These are phyloP conservation scores for Piper betle DNA, from an alignment of 164 flowering plant genomes.

Conservation along the genomic window DNA sequence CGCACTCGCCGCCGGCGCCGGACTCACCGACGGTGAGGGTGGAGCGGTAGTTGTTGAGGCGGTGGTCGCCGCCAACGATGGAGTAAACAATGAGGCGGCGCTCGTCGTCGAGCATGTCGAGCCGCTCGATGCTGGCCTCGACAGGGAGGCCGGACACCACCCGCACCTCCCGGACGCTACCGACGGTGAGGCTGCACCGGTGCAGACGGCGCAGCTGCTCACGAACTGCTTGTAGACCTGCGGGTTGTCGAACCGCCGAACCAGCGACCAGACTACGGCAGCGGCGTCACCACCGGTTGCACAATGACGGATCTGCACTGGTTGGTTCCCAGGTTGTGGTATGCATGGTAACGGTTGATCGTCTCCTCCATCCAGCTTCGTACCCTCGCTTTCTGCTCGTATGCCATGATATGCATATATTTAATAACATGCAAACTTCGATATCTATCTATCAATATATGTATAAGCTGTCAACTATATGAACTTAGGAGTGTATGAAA, in stretches of 20 bases:
- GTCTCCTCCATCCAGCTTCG: background rate
- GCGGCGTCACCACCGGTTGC: slow-evolving; percentile 25
- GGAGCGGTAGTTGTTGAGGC: slow-evolving; percentile 25
- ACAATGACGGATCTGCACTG: slow-evolving; percentile 22
- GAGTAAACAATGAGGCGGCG: slow-evolving; percentile 17
- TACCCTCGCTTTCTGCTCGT: background rate
- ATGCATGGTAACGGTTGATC: slow-evolving; percentile 15
- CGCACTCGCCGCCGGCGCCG: slow-evolving; percentile 7
- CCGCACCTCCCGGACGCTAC: slow-evolving; percentile 18
- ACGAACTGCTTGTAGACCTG: slow-evolving; percentile 33
- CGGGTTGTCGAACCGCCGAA: slow-evolving; percentile 30
- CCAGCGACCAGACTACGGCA: slow-evolving; percentile 30
- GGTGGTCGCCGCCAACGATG: slow-evolving; percentile 33
- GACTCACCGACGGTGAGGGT: slow-evolving; percentile 16
- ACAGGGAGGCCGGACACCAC: slow-evolving; percentile 31
- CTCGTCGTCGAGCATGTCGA: slow-evolving; percentile 31
- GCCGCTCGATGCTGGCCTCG: slow-evolving; percentile 17
- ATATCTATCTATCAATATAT: no score
- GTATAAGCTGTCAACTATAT: no score
- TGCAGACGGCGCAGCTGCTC: slow-evolving; percentile 13
- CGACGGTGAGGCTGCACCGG: slow-evolving; percentile 13
- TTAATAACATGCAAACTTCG: no score
- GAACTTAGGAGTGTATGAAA: no score
- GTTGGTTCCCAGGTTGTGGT: slow-evolving; percentile 6
- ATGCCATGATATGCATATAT: no score